phyloP scores from a whole-genome alignment of 1,139 yeast genomes.

The Ogataea hybrid region DNA sequence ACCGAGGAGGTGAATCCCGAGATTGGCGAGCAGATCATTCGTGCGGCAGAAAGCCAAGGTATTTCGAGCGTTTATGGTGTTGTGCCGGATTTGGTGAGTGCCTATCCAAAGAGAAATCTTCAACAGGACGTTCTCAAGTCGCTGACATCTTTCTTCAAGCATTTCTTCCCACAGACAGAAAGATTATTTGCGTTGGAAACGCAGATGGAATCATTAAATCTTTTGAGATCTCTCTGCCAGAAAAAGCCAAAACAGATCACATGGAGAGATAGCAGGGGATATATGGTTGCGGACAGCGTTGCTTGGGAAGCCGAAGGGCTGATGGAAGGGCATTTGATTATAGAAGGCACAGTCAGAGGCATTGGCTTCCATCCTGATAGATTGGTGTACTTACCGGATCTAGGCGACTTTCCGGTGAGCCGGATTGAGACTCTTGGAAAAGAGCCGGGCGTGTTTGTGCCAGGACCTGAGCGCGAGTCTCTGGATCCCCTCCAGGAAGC shows the following conservation, averaged over 20 bases:
- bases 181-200: slow-evolving; percentile 71
- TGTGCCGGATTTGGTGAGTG: no score
- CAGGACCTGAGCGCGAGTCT: slow-evolving; percentile 8
- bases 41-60: no score
- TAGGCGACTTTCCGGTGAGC: slow-evolving; percentile 83
- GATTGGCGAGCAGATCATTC: no score
- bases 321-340: slow-evolving; percentile 44
- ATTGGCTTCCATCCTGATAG: slow-evolving; percentile 75
- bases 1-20: no score
- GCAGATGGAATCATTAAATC: slow-evolving; percentile 65
- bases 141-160: no score
- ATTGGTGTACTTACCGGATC: slow-evolving; percentile 80
- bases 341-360: slow-evolving; percentile 88
- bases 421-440: slow-evolving; percentile 59
- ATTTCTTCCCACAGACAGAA: slow-evolving; percentile 85
- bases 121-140: no score
- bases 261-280: slow-evolving; percentile 94
- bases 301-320: slow-evolving; percentile 43
- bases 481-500: slow-evolving; percentile 42
- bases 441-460: slow-evolving; percentile 37
- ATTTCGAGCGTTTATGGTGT: no score
- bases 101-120: no score
- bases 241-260: slow-evolving; percentile 79
- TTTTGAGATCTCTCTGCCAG: slow-evolving; percentile 76
- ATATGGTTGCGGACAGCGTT: slow-evolving; percentile 70